Percentiles rank a stretch among this genome's conserved stretches.
Conservation (phyloP, 805 yeast species). For the Metschnikowia matae region DNA sequence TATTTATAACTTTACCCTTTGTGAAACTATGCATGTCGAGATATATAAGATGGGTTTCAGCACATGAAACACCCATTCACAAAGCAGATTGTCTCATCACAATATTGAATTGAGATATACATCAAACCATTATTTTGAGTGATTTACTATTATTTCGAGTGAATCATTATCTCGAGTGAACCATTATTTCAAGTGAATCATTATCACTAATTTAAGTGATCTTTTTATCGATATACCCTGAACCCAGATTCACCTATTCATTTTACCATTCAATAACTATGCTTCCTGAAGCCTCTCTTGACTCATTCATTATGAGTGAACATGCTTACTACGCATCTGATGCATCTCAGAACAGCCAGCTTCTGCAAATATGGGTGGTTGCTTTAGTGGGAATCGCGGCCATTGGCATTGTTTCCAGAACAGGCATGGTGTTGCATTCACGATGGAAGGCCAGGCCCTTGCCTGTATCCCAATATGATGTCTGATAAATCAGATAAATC, state of each 20-base stretch:
- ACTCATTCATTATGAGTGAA: slow-evolving; percentile 13
- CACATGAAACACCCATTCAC: no score
- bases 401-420: slow-evolving; percentile 2
- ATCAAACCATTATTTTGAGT: no score
- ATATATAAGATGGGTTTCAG: not conserved
- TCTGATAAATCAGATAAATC: no score
- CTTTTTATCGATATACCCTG: no score
- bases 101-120: no score
- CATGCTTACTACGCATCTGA: slow-evolving; percentile 15
- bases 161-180: no score
- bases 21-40: not conserved
- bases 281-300: slow-evolving; percentile 13
- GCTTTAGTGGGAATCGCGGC: not conserved
- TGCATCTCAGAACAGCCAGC: not conserved
- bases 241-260: no score
- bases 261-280: not conserved
- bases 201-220: no score
- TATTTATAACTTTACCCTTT: not conserved
- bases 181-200: no score
- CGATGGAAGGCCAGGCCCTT: not conserved
- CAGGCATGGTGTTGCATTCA: not conserved
- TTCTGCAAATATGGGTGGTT: slow-evolving; percentile 1
- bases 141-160: no score
- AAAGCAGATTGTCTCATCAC: no score
- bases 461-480: not conserved